phyloP scores from a whole-genome alignment of 805 yeast species.

The Yamadazyma akitaensis region DNA sequence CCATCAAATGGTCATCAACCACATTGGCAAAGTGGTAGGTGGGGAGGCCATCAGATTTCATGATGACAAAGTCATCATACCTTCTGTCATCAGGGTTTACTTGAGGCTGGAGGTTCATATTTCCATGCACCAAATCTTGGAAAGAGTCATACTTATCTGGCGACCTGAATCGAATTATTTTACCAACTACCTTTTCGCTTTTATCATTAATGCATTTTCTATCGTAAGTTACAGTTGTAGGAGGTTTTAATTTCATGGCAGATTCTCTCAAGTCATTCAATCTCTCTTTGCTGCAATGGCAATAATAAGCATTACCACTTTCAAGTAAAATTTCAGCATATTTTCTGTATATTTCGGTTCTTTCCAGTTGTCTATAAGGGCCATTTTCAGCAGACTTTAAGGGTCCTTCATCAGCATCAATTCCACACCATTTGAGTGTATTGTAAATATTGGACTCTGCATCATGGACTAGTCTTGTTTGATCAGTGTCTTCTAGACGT shows the following conservation, averaged over 20 bases:
- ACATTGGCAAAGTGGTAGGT: slow-evolving; percentile 97
- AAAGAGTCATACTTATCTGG: slow-evolving; percentile 70
- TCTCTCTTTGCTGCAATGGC: slow-evolving; percentile 82
- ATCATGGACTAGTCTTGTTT: slow-evolving; percentile 66
- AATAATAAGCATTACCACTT: slow-evolving; percentile 75
- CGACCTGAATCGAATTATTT: slow-evolving; percentile 67
- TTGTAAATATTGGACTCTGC: slow-evolving; percentile 82
- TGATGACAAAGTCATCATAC: slow-evolving; percentile 82
- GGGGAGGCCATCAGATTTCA: slow-evolving; percentile 94
- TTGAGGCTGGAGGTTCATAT: slow-evolving; percentile 74
- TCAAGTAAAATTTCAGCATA: slow-evolving; percentile 57
- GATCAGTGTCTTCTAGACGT: slow-evolving; percentile 93
- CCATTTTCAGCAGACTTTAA: slow-evolving; percentile 53
- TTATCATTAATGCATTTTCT: slow-evolving; percentile 60
- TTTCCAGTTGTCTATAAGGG: slow-evolving; percentile 83
- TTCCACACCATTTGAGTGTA: slow-evolving; percentile 72
- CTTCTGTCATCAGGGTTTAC: slow-evolving; percentile 65
- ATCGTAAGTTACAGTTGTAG: slow-evolving; percentile 90
- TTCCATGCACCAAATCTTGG: slow-evolving; percentile 75
- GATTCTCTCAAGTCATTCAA: slow-evolving; percentile 63
- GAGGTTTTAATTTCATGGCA: slow-evolving; percentile 75
- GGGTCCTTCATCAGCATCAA: slow-evolving; percentile 83
- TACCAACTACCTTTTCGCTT: slow-evolving; percentile 38
- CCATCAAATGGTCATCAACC: slow-evolving; percentile 90
- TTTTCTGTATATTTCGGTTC: slow-evolving; percentile 61